Evolutionary conservation across 1,284 basidiomycete species (phyloP), one percentile per base, ranked within the genome.

Genomic region (Rhodotorula sp.): DNA sequence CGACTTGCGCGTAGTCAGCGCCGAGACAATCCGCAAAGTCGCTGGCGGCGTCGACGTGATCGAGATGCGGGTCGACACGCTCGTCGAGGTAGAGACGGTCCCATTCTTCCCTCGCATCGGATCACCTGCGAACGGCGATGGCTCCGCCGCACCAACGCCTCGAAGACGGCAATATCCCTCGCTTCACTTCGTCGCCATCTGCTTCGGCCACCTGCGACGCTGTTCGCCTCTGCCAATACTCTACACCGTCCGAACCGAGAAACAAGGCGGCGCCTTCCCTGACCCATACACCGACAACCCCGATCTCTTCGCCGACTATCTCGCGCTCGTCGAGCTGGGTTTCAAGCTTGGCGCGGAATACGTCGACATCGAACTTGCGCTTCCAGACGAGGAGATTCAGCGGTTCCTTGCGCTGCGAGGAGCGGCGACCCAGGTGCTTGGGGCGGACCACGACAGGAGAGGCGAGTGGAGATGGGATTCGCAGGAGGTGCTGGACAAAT

Each of bases 201-300:
- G 57, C 51, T 74, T 74, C 44, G 70, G 73, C 4, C 73, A 74
- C 8, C 82, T 99, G 20, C 88, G 93, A 58, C 87, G 89, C 59
- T 85, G 85, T n/a, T 91, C 92, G 0, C 83, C 84, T 1, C 84
- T 99, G 1, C 95, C 95, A 0, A 87, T 98, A 72, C 88, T 99
- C 62, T 98, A 89, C 82, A 96, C 94, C 0, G 90, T 96, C 34
- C 85, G 95, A 32, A 94, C 92, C 2, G 84, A 85, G 34, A 86
- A 89, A 0, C 94, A 99, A 80, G 95, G 95, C 54, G 95, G 96
- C 11, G 86, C 88, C 47, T 95, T 94, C 85, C 94, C 94, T 0
- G 90, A 95, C 76, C 83, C 70, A 4, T 60, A 85, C 47, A 27
- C 36, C 19, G 36, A 52, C 17, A 85, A 88, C 62, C 66, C 64